Base-by-base conservation (phyloP, 768 basidiomycete genomes). In the Amyloporia xantha region DNA sequence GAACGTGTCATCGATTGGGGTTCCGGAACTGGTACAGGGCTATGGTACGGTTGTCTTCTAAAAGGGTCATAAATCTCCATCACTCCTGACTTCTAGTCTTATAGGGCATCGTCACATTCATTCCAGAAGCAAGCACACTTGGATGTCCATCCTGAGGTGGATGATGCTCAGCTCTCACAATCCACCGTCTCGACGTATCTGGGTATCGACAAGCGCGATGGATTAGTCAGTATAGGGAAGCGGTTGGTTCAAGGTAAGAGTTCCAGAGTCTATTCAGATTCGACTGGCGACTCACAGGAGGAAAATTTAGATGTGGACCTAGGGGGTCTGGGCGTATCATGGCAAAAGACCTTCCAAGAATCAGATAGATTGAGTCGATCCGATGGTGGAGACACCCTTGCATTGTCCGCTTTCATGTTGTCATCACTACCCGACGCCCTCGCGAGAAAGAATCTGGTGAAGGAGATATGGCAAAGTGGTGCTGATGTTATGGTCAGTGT, bases 391-490 rank as follows among this genome's bases (percentile, higher is more conserved):
- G 69, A 74, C 44, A 74, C 76, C 13, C 57, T 97, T 23, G 91
- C 88, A 1, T 60, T 99, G 25, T 91, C 89, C 15, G 86, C 93
- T 1, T 98, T 96, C 68, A 74, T 83, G 62, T 69, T 99, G 1
- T 82, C 87, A n/a, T 77, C 87, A 17, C 69, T 92, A 15, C 69
- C 81, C 4, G 79, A 76, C 2, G 63, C 78, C 35, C 57, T 81
- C 15, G 75, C 80, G 7, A 76, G 85, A 51, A 84, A 81, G 66
- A 68, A 72, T 2, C 60, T 91, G 39, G 73, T 94, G 23, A 81
- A 84, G 59, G 81, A 89, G 57, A 87, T 97, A 75, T 97, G 93
- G 93, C 77, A 87, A 40, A 91, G 90, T 58, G 91, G 90, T 38
- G 92, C 92, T 19, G 80, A 86, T 59, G 78, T 81, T 20, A 81